Conservation (phyloP, 352 stramenopile genomes). For the Globisporangium emineosum region DNA sequence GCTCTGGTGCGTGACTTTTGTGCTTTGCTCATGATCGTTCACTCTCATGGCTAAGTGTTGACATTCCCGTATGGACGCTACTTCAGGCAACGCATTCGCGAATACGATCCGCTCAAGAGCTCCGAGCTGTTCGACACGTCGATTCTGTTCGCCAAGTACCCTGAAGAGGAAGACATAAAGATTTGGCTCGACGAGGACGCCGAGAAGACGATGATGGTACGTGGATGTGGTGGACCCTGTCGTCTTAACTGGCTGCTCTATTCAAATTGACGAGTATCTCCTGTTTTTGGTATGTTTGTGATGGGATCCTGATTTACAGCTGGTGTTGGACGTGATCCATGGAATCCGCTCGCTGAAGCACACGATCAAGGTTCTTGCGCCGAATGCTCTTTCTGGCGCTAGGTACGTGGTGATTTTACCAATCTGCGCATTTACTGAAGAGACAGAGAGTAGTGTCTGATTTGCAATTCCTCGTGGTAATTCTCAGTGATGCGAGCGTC, state of each 20-base stretch:
- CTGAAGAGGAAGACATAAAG: slow-evolving; percentile 78
- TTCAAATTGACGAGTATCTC: background rate
- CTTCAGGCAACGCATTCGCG: slow-evolving; percentile 55
- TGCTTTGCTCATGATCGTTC: background rate
- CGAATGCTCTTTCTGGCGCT: slow-evolving; percentile 29
- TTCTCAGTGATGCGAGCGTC: slow-evolving; percentile 16
- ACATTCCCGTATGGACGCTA: background rate
- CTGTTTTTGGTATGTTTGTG: background rate
- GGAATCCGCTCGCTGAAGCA: slow-evolving; percentile 91
- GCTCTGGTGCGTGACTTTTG: slow-evolving; percentile 87
- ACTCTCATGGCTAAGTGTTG: background rate
- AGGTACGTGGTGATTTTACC: slow-evolving; percentile 18
- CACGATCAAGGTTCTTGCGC: slow-evolving; percentile 68
- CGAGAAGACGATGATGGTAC: slow-evolving; percentile 84
- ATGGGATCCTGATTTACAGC: slow-evolving; percentile 20
- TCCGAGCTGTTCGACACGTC: slow-evolving; percentile 35
- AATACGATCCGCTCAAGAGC: slow-evolving; percentile 36
- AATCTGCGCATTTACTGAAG: background rate
- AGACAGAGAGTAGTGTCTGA: background rate
- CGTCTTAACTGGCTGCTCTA: background rate
- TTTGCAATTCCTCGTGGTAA: background rate
- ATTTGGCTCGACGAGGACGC: slow-evolving; percentile 74
- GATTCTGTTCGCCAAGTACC: slow-evolving; percentile 74
- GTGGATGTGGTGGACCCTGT: slow-evolving; percentile 15
- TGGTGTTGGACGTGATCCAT: slow-evolving; percentile 89